Conservation (phyloP, 805 yeast species). For the Diddensiella transvaalensis region DNA sequence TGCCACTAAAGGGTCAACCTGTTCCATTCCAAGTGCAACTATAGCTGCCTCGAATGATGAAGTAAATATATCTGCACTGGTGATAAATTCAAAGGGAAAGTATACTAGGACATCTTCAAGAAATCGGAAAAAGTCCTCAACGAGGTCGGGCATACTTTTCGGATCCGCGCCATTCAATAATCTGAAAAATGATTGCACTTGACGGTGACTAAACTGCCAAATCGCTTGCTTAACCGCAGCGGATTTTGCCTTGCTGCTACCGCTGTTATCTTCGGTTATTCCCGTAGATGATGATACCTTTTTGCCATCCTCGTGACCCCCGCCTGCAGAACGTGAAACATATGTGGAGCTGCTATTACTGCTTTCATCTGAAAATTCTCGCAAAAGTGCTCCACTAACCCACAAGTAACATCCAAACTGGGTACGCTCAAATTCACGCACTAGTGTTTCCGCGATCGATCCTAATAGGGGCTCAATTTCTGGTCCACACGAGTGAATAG, state of each 20-base stretch:
- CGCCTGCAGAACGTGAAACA: no score
- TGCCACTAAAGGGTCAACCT: conserved; percentile 66
- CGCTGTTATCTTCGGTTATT: background rate
- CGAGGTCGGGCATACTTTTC: conserved; percentile 54
- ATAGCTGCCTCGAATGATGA: conserved; percentile 59
- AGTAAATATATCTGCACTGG: conserved; percentile 32
- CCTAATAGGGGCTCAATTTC: conserved; percentile 58
- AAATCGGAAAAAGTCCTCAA: conserved; percentile 86
- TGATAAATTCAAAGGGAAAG: conserved; percentile 54
- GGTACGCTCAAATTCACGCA: conserved; percentile 64
- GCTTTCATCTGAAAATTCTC: conserved; percentile 53
- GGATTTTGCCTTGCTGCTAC: conserved; percentile 16
- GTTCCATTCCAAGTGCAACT: conserved; percentile 53
- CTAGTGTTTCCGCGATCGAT: conserved; percentile 61
- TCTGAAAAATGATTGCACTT: conserved; percentile 54
- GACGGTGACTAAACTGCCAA: conserved; percentile 71
- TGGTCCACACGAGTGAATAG: conserved; percentile 59
- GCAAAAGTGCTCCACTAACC: conserved; percentile 75
- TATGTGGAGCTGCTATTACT: no score
- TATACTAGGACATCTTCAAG: conserved; percentile 73
- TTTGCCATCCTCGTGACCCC: no score
- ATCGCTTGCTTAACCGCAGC: conserved; percentile 53
- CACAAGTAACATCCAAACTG: conserved; percentile 81
- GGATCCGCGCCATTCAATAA: conserved; percentile 44
- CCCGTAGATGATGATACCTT: no score